Percentiles rank a stretch among this genome's conserved stretches.
phyloP scores from a whole-genome alignment of 768 basidiomycete genomes.

The Leccinellum luteum region DNA sequence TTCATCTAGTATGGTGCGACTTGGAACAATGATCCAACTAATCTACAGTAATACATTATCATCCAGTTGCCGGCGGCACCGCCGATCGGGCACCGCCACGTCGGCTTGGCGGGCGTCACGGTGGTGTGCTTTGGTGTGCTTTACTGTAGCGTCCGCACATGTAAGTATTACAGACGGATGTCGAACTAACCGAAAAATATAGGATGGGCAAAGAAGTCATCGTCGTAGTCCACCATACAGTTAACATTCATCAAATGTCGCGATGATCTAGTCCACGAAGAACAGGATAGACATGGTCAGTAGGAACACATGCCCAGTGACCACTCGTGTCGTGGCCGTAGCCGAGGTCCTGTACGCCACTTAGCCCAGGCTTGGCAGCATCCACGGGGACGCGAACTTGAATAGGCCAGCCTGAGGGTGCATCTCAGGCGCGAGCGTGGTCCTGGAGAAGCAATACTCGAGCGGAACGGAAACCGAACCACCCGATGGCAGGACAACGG shows the following conservation, averaged over 20 bases:
- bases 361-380: slow-evolving; percentile 32
- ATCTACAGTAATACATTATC: too few species aligned
- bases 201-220: too few species aligned
- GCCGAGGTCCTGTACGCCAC: slow-evolving; percentile 54
- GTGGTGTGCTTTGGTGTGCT: too few species aligned
- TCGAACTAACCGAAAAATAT: too few species aligned
- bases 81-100: too few species aligned
- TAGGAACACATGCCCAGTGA: slow-evolving; percentile 92
- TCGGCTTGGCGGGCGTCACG: too few species aligned
- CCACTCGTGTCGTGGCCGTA: slow-evolving; percentile 93
- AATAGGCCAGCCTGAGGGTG: slow-evolving; percentile 73
- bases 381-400: slow-evolving; percentile 37
- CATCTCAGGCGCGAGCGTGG: slow-evolving; percentile 51
- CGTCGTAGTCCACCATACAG: slow-evolving; percentile 27
- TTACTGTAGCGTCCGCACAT: too few species aligned
- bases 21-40: too few species aligned
- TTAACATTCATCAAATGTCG: too few species aligned
- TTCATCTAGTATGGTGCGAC: too few species aligned
- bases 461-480: slow-evolving; percentile 50
- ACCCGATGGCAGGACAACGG: slow-evolving; percentile 58
- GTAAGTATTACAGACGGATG: too few species aligned
- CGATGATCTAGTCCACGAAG: slow-evolving; percentile 57
- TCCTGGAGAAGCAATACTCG: slow-evolving; percentile 54
- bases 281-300: slow-evolving; percentile 78
- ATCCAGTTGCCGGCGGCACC: too few species aligned